Conservation (phyloP, 768 basidiomycete genomes). For the Lenzites betulinus region DNA sequence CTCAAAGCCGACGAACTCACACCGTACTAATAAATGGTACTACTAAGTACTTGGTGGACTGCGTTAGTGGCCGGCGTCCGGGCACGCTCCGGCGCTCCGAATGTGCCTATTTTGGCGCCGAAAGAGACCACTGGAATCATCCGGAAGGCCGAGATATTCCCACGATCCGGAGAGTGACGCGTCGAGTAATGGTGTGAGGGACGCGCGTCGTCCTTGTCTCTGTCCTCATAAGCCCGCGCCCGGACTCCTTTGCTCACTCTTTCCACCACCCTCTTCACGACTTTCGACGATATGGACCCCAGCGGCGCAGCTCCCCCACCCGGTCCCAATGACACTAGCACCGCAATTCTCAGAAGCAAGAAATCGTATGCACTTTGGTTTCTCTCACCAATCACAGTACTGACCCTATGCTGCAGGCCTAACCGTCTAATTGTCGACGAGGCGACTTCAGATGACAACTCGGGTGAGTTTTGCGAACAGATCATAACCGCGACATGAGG, state of each 20-base stretch:
- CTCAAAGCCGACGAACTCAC: too few species aligned
- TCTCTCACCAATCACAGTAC: conserved; percentile 21
- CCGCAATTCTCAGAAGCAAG: conserved; percentile 95
- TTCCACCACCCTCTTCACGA: conserved; percentile 23
- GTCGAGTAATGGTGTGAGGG: conserved; percentile 23
- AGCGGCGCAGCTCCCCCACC: conserved; percentile 82
- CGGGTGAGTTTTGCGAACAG: conserved; percentile 52
- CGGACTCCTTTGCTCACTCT: conserved; percentile 13
- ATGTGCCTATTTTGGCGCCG: conserved; percentile 1
- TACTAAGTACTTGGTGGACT: too few species aligned
- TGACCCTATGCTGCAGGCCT: conserved; percentile 56
- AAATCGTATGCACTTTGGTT: conserved; percentile 75
- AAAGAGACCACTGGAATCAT: conserved; percentile 28
- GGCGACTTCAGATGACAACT: conserved; percentile 92
- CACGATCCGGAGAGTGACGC: conserved; percentile 27
- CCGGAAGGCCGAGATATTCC: conserved; percentile 23
- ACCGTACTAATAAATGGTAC: too few species aligned
- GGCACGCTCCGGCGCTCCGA: not conserved
- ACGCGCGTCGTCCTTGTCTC: conserved; percentile 35
- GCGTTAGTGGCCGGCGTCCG: too few species aligned
- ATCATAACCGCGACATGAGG: not conserved
- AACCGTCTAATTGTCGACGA: conserved; percentile 99
- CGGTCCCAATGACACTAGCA: conserved; percentile 88
- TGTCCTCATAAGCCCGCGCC: conserved; percentile 24
- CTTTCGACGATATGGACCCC: conserved; percentile 47